These are phyloP conservation scores for Boletales sp. DNA, from an alignment of 768 basidiomycete genomes.

Conservation along the genomic window DNA sequence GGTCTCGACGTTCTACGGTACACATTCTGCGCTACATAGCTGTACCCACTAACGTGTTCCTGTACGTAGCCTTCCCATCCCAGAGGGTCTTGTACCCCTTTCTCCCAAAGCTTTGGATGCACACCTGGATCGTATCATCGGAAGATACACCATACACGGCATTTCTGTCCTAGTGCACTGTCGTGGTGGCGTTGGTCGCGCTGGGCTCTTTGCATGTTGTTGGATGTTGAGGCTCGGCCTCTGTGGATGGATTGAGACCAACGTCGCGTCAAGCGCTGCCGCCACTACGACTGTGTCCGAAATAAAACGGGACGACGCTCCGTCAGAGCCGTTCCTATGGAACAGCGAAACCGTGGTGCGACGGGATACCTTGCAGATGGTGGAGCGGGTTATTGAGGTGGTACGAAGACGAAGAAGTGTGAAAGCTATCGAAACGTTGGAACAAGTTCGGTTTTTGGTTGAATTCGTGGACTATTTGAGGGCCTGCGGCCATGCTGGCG, in stretches of 20 bases:
- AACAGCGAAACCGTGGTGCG: conserved; percentile 27
- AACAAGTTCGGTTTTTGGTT: conserved; percentile 83
- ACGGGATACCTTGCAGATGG: conserved; percentile 56
- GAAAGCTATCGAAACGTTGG: conserved; percentile 92
- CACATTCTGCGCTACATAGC: conserved; percentile 3
- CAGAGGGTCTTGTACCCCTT: conserved; percentile 83
- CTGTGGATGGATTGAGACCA: conserved; percentile 60
- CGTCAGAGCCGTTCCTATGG: conserved; percentile 10
- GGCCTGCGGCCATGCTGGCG: conserved; percentile 3
- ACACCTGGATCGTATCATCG: conserved; percentile 62
- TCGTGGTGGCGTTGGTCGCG: conserved; percentile 90
- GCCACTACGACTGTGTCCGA: conserved; percentile 9
- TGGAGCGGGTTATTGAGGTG: conserved; percentile 69
- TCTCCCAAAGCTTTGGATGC: conserved; percentile 56
- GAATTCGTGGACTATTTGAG: conserved; percentile 69
- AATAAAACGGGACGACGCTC: background rate
- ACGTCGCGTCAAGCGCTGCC: conserved; percentile 2
- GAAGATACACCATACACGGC: conserved; percentile 70
- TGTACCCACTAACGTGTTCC: background rate
- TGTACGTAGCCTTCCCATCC: conserved; percentile 68
- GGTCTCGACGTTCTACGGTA: conserved; percentile 82
- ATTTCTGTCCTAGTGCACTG: conserved; percentile 81
- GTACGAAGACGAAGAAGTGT: conserved; percentile 73
- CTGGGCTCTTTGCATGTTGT: conserved; percentile 87
- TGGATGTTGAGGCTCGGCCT: conserved; percentile 92